Conservation (phyloP, 441 rosid genomes). For the Erodium texanum region DNA sequence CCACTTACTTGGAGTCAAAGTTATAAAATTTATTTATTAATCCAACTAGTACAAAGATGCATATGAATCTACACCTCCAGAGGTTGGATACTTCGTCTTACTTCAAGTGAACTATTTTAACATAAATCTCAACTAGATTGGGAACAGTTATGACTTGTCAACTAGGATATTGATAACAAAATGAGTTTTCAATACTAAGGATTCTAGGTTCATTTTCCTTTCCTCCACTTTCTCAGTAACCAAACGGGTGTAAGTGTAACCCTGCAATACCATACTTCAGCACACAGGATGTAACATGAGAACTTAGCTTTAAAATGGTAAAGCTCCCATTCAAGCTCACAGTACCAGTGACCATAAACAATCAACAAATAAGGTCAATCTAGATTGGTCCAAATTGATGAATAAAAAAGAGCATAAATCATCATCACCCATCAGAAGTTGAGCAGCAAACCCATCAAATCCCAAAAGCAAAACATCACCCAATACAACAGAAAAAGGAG, state of each 20-base stretch:
- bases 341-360: background rate
- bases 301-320: background rate
- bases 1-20: background rate
- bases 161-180: background rate
- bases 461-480: background rate
- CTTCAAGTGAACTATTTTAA: background rate
- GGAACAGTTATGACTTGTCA: background rate
- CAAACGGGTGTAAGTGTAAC: background rate
- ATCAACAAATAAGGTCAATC: background rate
- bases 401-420: background rate
- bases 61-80: background rate
- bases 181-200: background rate
- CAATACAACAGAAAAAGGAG: background rate
- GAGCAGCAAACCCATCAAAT: background rate
- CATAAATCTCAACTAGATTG: background rate
- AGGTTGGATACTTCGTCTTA: background rate
- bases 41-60: background rate
- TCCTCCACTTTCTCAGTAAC: constrained; percentile 7
- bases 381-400: background rate
- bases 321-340: background rate
- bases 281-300: background rate
- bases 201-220: background rate
- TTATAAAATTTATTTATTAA: background rate
- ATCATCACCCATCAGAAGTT: background rate
- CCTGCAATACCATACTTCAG: background rate